A percentile compares a stretch with the other conserved stretches of the same genome.
These are phyloP conservation scores for Trematosphaeria pertusa DNA, from an alignment of 2,329 filamentous ascomycete species.

Conservation along the genomic window DNA sequence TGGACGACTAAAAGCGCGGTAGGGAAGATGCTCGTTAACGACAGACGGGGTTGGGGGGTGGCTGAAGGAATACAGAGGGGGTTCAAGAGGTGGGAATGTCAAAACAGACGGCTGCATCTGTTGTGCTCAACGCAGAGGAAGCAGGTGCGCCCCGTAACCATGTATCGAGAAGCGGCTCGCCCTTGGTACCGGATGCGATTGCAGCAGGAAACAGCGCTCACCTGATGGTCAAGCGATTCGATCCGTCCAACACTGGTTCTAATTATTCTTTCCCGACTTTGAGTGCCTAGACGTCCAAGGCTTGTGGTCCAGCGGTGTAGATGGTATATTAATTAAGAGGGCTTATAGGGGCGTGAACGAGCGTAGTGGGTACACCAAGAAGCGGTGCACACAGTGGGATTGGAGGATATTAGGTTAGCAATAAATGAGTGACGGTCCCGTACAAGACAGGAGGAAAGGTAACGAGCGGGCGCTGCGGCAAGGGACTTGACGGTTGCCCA, in stretches of 20 bases:
- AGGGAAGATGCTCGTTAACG: neutral
- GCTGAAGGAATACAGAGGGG: neutral
- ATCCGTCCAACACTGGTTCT: too few species aligned
- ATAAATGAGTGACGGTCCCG: constrained; percentile 12
- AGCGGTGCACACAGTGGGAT: constrained; percentile 7
- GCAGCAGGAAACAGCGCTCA: constrained; percentile 7
- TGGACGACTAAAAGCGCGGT: constrained; percentile 6
- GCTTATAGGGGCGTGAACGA: constrained; percentile 8
- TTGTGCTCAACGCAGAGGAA: neutral
- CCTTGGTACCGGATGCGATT: too few species aligned
- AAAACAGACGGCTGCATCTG: constrained; percentile 1
- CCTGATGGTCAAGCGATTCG: constrained; percentile 6
- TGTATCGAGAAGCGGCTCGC: too few species aligned
- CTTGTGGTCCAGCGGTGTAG: constrained; percentile 1
- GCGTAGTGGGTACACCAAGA: constrained; percentile 10
- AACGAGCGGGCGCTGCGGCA: constrained; percentile 30
- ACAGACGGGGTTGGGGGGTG: constrained; percentile 7
- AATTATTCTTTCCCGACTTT: too few species aligned
- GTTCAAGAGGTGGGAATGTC: neutral
- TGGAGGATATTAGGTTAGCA: too few species aligned
- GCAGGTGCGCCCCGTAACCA: neutral
- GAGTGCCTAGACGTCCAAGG: constrained; percentile 2
- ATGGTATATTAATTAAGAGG: constrained; percentile 12
- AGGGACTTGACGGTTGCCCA: constrained; percentile 31
- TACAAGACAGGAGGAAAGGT: constrained; percentile 13